phyloP scores from a whole-genome alignment of 768 basidiomycete species.

The Artomyces pyxidatus region DNA sequence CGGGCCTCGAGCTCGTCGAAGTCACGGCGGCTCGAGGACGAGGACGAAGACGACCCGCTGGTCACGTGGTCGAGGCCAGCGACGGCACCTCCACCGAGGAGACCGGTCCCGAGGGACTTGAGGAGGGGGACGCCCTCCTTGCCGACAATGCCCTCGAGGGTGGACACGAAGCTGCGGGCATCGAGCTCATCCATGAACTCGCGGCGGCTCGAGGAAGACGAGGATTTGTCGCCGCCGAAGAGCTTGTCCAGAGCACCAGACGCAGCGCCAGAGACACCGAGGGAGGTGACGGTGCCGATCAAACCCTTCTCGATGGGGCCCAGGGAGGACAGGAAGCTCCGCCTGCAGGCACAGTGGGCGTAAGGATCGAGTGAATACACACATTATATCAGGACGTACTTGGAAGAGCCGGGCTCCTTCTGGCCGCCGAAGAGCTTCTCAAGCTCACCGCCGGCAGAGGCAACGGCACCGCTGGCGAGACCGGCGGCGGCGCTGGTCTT shows the following conservation, averaged over 20 bases:
- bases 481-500: background rate
- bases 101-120: background rate
- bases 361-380: background rate
- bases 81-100: background rate
- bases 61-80: background rate
- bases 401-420: background rate
- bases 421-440: background rate
- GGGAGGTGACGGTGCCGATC: background rate
- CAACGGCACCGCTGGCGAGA: background rate
- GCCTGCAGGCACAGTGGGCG: background rate
- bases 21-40: background rate
- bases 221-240: background rate
- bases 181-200: background rate
- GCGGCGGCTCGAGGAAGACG: background rate
- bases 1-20: background rate
- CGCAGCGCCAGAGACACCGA: background rate
- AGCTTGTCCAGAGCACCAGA: background rate
- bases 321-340: background rate
- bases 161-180: background rate
- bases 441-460: background rate
- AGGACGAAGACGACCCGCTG: background rate
- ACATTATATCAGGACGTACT: background rate
- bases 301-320: background rate
- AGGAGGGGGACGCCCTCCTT: background rate
- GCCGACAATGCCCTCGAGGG: background rate